Base-by-base conservation (phyloP, 2,329 filamentous ascomycete species). In the Aspergillus glaucus region DNA sequence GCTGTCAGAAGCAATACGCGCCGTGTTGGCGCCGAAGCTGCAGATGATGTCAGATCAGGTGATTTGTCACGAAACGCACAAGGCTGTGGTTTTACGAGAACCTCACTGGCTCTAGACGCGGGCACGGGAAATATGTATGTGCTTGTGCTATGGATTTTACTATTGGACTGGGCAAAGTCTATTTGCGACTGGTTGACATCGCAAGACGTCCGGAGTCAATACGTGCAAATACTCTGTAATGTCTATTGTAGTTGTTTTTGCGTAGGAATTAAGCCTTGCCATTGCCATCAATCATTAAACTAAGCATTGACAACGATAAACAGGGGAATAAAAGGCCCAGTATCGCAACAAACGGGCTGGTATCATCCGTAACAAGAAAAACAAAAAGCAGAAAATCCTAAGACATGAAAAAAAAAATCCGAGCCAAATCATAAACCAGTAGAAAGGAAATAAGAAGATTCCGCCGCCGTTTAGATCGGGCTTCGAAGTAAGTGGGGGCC, bases 351-450 rank as follows among this genome's bases (percentile, higher is more conserved):
- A 54, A 61, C 63, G 61, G 66, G 62, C 60, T 67, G 66, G 66
- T 69, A 69, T 69, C 66, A 67, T 64, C 58, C 55, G 59, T 60
- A 55, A 47, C 53, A 55, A 56, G 47, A 56, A 51, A 24, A 48
- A 50, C 48, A 53, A 55, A 50, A 51, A 52, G 48, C 44, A 56
- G 46, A 44, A 43, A 37, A 49, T 51, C 41, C 47, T 53, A 52
- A 37, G 26, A 28, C 26, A 45, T 52, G 47, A 52, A 46, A 26
- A 56, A 26, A 56, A 55, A 55, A 58, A 48, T 30, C 19, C 19
- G 14, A 37, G 44, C 32, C 12, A 45, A 10, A 45, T 45, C 44
- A 45, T 44, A 41, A 47, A 59, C 57, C 56, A 56, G 54, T 15
- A 28, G 17, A 14, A 40, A 19, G n/a, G 10, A 21, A 21, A 22